These are phyloP conservation scores for Corynespora cassiicola DNA, from an alignment of 2,329 filamentous ascomycete genomes.

Conservation along the genomic window DNA sequence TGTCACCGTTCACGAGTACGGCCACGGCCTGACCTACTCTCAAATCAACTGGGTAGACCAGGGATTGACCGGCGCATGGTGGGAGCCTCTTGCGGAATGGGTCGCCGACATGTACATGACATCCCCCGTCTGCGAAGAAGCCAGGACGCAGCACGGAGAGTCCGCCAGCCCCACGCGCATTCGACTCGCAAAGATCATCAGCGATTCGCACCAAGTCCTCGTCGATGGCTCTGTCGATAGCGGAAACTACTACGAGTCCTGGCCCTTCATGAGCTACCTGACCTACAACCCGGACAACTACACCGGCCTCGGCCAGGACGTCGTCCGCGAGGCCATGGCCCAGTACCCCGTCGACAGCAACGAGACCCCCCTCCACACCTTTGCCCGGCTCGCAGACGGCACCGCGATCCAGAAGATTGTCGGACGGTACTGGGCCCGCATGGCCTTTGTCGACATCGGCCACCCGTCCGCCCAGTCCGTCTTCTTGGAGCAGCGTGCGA, in stretches of 20 bases:
- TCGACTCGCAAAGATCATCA: slow-evolving; percentile 54
- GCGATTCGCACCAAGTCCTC: slow-evolving; percentile 56
- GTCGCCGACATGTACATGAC: slow-evolving; percentile 58
- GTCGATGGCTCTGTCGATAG: slow-evolving; percentile 52
- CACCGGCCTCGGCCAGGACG: slow-evolving; percentile 22
- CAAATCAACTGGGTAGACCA: slow-evolving; percentile 49
- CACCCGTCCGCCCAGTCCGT: slow-evolving; percentile 49
- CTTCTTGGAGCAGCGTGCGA: slow-evolving; percentile 45
- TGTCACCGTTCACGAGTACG: slow-evolving; percentile 59
- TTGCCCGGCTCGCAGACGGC: slow-evolving; percentile 46
- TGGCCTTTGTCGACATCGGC: slow-evolving; percentile 61
- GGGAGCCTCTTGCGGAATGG: slow-evolving; percentile 60
- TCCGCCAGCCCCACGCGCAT: slow-evolving; percentile 47
- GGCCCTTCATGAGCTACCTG: slow-evolving; percentile 59
- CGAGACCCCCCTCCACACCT: slow-evolving; percentile 58
- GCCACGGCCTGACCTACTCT: slow-evolving; percentile 57
- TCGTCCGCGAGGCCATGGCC: slow-evolving; percentile 38
- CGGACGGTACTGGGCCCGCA: slow-evolving; percentile 59
- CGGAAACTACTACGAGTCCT: slow-evolving; percentile 61
- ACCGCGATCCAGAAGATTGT: slow-evolving; percentile 49
- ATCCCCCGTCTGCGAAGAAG: slow-evolving; percentile 50
- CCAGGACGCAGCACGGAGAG: slow-evolving; percentile 47
- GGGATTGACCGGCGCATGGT: slow-evolving; percentile 55
- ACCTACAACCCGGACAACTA: slow-evolving; percentile 57
- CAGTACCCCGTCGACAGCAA: slow-evolving; percentile 55